Percentiles rank a stretch among this genome's conserved stretches.
Conservation (phyloP, 2,329 filamentous ascomycete species). For the Aureobasidium melanogenum region DNA sequence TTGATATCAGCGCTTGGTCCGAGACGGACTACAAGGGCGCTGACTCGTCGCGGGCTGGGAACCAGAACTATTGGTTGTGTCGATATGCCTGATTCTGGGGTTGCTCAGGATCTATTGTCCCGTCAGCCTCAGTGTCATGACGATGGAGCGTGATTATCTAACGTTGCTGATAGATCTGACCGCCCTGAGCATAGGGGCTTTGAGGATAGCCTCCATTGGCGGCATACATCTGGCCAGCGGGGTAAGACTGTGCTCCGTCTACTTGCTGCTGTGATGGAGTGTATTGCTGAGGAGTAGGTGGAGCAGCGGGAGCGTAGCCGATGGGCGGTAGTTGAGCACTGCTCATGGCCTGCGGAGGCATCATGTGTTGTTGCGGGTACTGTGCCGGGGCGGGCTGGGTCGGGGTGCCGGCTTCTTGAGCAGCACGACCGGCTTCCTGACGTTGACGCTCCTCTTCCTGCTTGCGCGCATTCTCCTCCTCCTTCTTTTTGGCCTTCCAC, state of each 20-base stretch:
- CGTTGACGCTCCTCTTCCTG: slow-evolving; percentile 78
- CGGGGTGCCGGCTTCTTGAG: slow-evolving; percentile 43
- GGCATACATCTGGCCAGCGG: slow-evolving; percentile 33
- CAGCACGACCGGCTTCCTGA: slow-evolving; percentile 49
- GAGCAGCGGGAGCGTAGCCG: slow-evolving; percentile 40
- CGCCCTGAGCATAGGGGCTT: slow-evolving; percentile 40
- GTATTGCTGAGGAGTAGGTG: slow-evolving; percentile 37
- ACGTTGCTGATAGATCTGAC: slow-evolving; percentile 38
- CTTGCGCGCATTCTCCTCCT: slow-evolving; percentile 85
- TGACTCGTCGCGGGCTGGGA: neutral
- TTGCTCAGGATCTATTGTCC: slow-evolving; percentile 13
- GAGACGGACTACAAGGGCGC: neutral
- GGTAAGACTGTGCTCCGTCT: slow-evolving; percentile 43
- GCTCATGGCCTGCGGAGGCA: slow-evolving; percentile 36
- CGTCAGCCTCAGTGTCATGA: neutral
- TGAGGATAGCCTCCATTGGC: slow-evolving; percentile 38
- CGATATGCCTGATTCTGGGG: slow-evolving; percentile 16
- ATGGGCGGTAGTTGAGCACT: slow-evolving; percentile 43
- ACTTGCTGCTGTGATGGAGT: slow-evolving; percentile 36
- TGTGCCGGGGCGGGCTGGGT: slow-evolving; percentile 40
- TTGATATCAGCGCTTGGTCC: neutral
- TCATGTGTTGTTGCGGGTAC: slow-evolving; percentile 35
- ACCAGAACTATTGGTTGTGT: slow-evolving; percentile 15
- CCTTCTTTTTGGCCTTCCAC: slow-evolving; percentile 99
- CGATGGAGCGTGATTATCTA: slow-evolving; percentile 15